Percentiles rank a stretch among this genome's conserved stretches.
Evolutionary conservation across 768 basidiomycete genomes (phyloP).

Genomic region (Butyriboletus loyo): DNA sequence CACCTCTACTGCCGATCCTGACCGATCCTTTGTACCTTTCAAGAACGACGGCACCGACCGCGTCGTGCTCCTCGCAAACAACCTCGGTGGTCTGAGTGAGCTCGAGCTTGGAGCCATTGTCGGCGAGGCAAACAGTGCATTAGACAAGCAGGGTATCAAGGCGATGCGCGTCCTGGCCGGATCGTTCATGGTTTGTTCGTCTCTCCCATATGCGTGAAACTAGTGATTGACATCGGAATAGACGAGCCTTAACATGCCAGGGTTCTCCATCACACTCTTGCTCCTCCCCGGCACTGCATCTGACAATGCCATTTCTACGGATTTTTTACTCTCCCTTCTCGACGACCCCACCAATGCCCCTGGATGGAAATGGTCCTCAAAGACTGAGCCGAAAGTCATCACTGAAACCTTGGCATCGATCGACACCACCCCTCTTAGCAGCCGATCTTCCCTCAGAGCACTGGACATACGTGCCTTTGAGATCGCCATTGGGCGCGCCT

Average conservation of each 20-base stretch:
- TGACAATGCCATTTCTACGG: conserved; percentile 34
- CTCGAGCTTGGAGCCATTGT: conserved; percentile 75
- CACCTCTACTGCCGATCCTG: conserved; percentile 67
- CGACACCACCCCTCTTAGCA: background rate
- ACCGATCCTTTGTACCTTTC: conserved; percentile 76
- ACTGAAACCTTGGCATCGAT: conserved; percentile 15
- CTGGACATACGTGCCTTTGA: conserved; percentile 51
- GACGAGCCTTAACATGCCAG: conserved; percentile 93
- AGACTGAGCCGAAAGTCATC: conserved; percentile 35
- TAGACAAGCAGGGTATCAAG: conserved; percentile 54
- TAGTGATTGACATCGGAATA: conserved; percentile 23
- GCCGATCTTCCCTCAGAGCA: conserved; percentile 30
- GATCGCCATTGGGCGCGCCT: conserved; percentile 53
- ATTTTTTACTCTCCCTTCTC: conserved; percentile 59
- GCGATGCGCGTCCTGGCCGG: conserved; percentile 69
- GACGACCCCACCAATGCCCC: conserved; percentile 67
- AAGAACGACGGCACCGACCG: conserved; percentile 57
- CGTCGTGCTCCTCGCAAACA: conserved; percentile 82
- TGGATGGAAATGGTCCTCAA: conserved; percentile 83
- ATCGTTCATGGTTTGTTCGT: conserved; percentile 72
- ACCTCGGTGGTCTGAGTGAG: conserved; percentile 81
- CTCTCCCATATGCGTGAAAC: background rate
- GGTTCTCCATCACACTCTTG: conserved; percentile 81
- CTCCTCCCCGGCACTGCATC: conserved; percentile 58
- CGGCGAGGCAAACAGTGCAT: conserved; percentile 52